A percentile compares a stretch with the other conserved stretches of the same genome.
phyloP scores from a whole-genome alignment of 2,329 filamentous ascomycete genomes.

The Sporothrix inflata region DNA sequence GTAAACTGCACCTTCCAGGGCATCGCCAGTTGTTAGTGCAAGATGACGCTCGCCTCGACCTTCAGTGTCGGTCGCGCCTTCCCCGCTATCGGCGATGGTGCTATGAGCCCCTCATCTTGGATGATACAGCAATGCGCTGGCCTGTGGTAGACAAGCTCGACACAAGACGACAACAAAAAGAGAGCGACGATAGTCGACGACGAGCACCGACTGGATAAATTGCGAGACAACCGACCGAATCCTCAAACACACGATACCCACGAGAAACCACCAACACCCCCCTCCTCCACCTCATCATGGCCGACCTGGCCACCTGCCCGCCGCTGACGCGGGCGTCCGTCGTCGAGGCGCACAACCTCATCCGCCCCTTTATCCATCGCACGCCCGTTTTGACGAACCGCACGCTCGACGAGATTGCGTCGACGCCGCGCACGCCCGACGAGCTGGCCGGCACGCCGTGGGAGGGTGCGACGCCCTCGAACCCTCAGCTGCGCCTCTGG shows the following conservation, averaged over 20 bases:
- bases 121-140: not conserved
- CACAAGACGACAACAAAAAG: not conserved
- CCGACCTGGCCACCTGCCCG: conserved; percentile 56
- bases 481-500: conserved; percentile 72
- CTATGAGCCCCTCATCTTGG: conserved; percentile 15
- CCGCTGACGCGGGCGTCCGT: conserved; percentile 76
- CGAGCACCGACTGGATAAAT: not conserved
- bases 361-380: conserved; percentile 75
- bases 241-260: not conserved
- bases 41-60: conserved; percentile 7
- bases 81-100: conserved; percentile 25
- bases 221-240: not conserved
- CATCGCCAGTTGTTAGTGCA: not conserved
- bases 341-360: conserved; percentile 69
- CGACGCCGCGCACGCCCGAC: conserved; percentile 47
- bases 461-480: conserved; percentile 49
- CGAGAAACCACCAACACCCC: not conserved
- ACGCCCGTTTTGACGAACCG: conserved; percentile 82
- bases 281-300: conserved; percentile 47
- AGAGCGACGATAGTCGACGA: not conserved
- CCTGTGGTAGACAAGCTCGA: not conserved
- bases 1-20: not conserved
- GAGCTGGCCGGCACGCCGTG: conserved; percentile 21
- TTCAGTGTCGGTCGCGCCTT: not conserved
- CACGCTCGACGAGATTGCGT: conserved; percentile 75